Evolutionary conservation across 306 rosid species (phyloP).

Genomic region (Prunus persica): Prunus_persica_NCBIv2 NC_034009.1:33780501-33781000

Average conservation of each 20-base stretch:
- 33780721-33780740: conserved; percentile 14
- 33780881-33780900: conserved; percentile 13
- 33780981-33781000: background rate
- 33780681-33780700: conserved; percentile 7
- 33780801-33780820: conserved; percentile 95
- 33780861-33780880: conserved; percentile 86
- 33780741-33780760: conserved; percentile 23
- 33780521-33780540: conserved; percentile 80
- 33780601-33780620: conserved; percentile 82
- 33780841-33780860: conserved; percentile 90
- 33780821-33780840: conserved; percentile 96
- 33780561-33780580: conserved; percentile 75
- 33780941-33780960: background rate
- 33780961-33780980: background rate
- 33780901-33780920: background rate
- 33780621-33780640: conserved; percentile 88
- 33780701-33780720: conserved; percentile 10
- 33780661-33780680: background rate
- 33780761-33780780: conserved; percentile 36
- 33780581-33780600: conserved; percentile 95
- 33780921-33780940: background rate
- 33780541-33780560: conserved; percentile 77
- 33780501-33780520: conserved; percentile 81
- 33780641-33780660: conserved; percentile 10
- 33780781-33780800: conserved; percentile 99